Evolutionary conservation across 768 basidiomycete genomes (phyloP).

Genomic region (Leccinum arenicola): DNA sequence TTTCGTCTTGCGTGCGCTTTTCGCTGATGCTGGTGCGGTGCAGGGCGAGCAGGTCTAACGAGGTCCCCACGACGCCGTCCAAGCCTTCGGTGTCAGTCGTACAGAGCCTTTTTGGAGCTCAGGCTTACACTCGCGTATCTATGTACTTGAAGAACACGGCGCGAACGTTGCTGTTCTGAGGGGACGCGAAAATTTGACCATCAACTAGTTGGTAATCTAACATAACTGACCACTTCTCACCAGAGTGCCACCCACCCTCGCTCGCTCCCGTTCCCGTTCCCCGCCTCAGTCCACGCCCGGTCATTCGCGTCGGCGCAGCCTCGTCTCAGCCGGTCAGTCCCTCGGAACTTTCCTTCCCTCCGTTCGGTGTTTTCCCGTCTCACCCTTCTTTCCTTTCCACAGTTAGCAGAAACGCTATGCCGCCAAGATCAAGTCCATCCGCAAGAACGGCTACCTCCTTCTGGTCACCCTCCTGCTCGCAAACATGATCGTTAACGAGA

Average conservation of each 20-base stretch:
- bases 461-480: slow-evolving; percentile 80
- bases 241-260: too few relatives aligned
- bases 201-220: too few relatives aligned
- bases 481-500: slow-evolving; percentile 92
- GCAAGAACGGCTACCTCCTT: slow-evolving; percentile 78
- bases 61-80: slow-evolving; percentile 35
- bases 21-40: neutral
- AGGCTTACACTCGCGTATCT: slow-evolving; percentile 61
- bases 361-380: neutral
- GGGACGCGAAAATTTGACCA: slow-evolving; percentile 39
- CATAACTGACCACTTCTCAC: too few relatives aligned
- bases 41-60: slow-evolving; percentile 39
- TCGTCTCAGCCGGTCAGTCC: too few relatives aligned
- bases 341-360: too few relatives aligned
- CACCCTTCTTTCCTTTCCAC: neutral
- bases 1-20: neutral
- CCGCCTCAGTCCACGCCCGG: too few relatives aligned
- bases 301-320: too few relatives aligned
- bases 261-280: too few relatives aligned
- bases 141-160: slow-evolving; percentile 60
- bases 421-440: slow-evolving; percentile 81
- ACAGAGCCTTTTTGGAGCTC: slow-evolving; percentile 52
- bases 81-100: slow-evolving; percentile 54
- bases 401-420: slow-evolving; percentile 81
- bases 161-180: slow-evolving; percentile 50